phyloP scores from a whole-genome alignment of 768 basidiomycete species.

The Paxillus involutus region DNA sequence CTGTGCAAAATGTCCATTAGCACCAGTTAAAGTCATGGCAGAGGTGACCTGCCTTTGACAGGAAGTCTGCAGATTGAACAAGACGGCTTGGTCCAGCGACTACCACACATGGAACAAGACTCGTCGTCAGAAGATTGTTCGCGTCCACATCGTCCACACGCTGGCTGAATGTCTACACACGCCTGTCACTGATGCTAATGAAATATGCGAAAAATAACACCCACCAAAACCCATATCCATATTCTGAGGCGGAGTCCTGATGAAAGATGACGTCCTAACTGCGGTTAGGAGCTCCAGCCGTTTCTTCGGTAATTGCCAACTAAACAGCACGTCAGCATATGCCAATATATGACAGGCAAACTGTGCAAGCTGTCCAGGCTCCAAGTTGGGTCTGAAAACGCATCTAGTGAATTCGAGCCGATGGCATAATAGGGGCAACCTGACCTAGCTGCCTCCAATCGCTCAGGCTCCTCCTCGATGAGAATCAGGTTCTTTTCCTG shows the following conservation, averaged over 20 bases:
- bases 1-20: conserved; percentile 30
- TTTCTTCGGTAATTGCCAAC: conserved; percentile 72
- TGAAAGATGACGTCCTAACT: conserved; percentile 38
- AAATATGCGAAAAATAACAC: not conserved
- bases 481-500: conserved; percentile 41
- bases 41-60: conserved; percentile 55
- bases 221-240: conserved; percentile 37
- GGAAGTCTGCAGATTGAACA: conserved; percentile 79
- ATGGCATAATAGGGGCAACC: not conserved
- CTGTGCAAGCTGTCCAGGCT: conserved; percentile 38
- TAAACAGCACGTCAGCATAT: conserved; percentile 74
- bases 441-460: conserved; percentile 12
- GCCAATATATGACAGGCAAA: conserved; percentile 55
- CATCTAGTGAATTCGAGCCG: not conserved
- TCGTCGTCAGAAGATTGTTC: conserved; percentile 33
- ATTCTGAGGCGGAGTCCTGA: conserved; percentile 22
- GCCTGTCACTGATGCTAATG: conserved; percentile 2
- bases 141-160: conserved; percentile 46
- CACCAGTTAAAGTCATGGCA: not conserved
- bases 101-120: conserved; percentile 44
- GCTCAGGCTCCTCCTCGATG: conserved; percentile 25
- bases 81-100: conserved; percentile 42
- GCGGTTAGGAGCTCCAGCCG: conserved; percentile 73
- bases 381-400: conserved; percentile 8
- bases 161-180: conserved; percentile 44